A percentile compares a stretch with the other conserved stretches of the same genome.
phyloP scores from a whole-genome alignment of 108 stramenopile genomes.

The Schizochytrium sp. region DNA sequence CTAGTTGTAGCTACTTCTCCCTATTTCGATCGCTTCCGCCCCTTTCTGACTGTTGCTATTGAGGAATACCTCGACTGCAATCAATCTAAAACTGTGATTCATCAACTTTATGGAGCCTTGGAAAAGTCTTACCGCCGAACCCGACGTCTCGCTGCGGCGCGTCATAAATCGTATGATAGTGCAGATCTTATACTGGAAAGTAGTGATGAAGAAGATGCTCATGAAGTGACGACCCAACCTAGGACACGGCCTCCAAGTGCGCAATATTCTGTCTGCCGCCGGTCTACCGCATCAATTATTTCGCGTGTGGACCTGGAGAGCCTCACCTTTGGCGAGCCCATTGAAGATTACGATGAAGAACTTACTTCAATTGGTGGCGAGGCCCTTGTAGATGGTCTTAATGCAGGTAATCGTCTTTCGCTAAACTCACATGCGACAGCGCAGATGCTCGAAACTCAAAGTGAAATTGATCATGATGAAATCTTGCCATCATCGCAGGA shows the following conservation, averaged over 20 bases:
- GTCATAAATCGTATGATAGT: background rate
- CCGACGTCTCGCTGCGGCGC: background rate
- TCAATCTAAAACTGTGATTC: background rate
- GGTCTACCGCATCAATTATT: background rate
- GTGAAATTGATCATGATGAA: too few species aligned
- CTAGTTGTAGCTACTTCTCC: constrained; percentile 7
- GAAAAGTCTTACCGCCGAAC: constrained; percentile 50
- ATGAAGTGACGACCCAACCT: background rate
- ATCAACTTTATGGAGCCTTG: background rate
- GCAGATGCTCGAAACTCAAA: too few species aligned
- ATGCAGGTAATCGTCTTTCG: background rate
- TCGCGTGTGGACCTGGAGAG: too few species aligned
- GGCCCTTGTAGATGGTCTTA: background rate
- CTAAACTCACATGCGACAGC: too few species aligned
- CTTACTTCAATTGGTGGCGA: too few species aligned
- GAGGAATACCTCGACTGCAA: constrained; percentile 31
- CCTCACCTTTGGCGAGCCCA: too few species aligned
- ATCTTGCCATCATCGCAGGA: too few species aligned
- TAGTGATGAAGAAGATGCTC: background rate
- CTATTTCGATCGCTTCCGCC: constrained; percentile 39
- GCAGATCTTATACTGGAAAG: background rate
- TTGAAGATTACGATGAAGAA: too few species aligned
- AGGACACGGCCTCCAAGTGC: background rate
- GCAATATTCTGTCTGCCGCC: background rate
- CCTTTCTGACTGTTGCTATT: constrained; percentile 35